A percentile compares a stretch with the other conserved stretches of the same genome.
These are phyloP conservation scores for Orobanche coerulescens DNA, from an alignment of 257 asterid species.

Conservation along the genomic window DNA sequence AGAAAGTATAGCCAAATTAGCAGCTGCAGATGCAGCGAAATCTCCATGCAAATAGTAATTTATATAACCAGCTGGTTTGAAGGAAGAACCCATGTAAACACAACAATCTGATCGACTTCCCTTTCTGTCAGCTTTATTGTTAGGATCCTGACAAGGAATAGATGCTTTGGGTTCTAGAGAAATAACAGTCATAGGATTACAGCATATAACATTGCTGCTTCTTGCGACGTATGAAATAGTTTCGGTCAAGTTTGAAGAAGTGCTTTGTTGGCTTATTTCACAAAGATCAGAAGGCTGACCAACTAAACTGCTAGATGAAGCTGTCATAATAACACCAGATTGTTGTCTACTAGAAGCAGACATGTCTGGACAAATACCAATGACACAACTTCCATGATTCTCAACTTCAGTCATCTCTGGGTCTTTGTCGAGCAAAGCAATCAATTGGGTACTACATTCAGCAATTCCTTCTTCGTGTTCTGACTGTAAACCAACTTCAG, in stretches of 20 bases:
- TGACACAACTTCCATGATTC: slow-evolving; percentile 26
- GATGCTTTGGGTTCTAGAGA: slow-evolving; percentile 21
- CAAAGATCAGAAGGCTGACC: slow-evolving; percentile 26
- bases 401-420: slow-evolving; percentile 26
- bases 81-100: slow-evolving; percentile 58
- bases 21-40: slow-evolving; percentile 86
- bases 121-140: slow-evolving; percentile 24
- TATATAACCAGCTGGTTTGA: slow-evolving; percentile 47
- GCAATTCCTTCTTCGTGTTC: slow-evolving; percentile 23
- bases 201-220: slow-evolving; percentile 15
- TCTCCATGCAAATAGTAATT: slow-evolving; percentile 79
- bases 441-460: slow-evolving; percentile 22
- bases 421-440: slow-evolving; percentile 24
- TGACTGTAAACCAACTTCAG: slow-evolving; percentile 29
- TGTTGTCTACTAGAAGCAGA: slow-evolving; percentile 18
- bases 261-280: slow-evolving; percentile 28
- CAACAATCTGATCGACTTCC: slow-evolving; percentile 18
- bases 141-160: slow-evolving; percentile 19
- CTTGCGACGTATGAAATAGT: slow-evolving; percentile 23
- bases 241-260: slow-evolving; percentile 27
- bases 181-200: slow-evolving; percentile 24
- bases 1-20: slow-evolving; percentile 58
- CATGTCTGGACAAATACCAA: slow-evolving; percentile 12
- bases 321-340: slow-evolving; percentile 12
- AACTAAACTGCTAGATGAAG: slow-evolving; percentile 25